Percentiles rank a stretch among this genome's conserved stretches.
These are phyloP conservation scores for Aspergillus costaricaensis DNA, from an alignment of 2,329 filamentous ascomycete genomes.

Conservation along the genomic window DNA sequence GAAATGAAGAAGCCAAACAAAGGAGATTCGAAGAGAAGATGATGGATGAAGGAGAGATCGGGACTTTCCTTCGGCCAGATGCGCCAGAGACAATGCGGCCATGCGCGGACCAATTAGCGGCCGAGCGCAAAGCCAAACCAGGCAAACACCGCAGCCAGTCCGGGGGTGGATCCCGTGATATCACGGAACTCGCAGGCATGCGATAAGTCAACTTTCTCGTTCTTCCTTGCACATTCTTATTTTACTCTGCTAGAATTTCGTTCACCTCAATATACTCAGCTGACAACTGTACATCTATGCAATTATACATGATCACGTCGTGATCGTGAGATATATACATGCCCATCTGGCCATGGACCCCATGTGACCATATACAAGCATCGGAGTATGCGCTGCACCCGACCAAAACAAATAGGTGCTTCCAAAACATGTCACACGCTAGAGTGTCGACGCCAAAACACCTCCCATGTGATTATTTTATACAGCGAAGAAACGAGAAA, in stretches of 20 bases:
- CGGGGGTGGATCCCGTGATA: slow-evolving; percentile 1
- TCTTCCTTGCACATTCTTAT: not conserved
- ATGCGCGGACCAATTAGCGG: not conserved
- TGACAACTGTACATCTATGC: slow-evolving; percentile 6
- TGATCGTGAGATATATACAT: slow-evolving; percentile 15
- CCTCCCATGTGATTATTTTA: slow-evolving; percentile 5
- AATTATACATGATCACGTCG: slow-evolving; percentile 11
- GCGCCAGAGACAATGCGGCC: not conserved
- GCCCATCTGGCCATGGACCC: slow-evolving; percentile 7
- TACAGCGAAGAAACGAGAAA: slow-evolving; percentile 5
- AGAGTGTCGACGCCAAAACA: slow-evolving; percentile 9
- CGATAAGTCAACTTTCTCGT: too few relatives aligned
- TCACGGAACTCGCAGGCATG: not conserved
- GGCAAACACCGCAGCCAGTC: not conserved
- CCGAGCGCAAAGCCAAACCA: not conserved
- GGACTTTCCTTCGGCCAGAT: not conserved
- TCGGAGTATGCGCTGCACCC: slow-evolving; percentile 12
- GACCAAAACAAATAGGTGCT: slow-evolving; percentile 7
- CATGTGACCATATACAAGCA: slow-evolving; percentile 16
- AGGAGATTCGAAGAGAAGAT: not conserved
- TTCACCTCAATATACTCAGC: not conserved
- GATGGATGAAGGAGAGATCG: not conserved
- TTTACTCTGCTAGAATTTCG: not conserved
- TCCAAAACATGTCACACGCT: not conserved
- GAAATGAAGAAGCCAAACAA: not conserved